Conservation (phyloP, 75 land plant species). For the Pinus albicaulis region DNA sequence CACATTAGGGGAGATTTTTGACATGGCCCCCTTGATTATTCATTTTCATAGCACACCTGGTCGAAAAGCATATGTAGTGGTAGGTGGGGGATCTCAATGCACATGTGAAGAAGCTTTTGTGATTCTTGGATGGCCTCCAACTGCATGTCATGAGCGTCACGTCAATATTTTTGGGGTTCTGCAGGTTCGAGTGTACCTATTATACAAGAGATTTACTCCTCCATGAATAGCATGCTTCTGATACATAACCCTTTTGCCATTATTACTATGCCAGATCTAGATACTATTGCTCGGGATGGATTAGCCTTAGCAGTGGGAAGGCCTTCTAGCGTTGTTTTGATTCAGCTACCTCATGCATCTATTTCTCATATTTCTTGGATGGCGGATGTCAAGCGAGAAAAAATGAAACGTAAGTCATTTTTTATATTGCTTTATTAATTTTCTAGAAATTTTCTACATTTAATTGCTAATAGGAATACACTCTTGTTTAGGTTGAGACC, state of each 20-base stretch:
- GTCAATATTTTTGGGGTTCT: conserved; percentile 33
- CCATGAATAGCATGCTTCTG: conserved; percentile 36
- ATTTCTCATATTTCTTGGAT: conserved; percentile 44
- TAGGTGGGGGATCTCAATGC: conserved; percentile 32
- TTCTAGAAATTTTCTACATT: conserved; percentile 49
- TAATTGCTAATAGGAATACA: no score
- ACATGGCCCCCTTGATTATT: conserved; percentile 31
- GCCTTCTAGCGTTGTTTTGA: conserved; percentile 21
- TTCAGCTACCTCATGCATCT: conserved; percentile 30
- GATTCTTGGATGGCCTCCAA: conserved; percentile 24
- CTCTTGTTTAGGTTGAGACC: no score
- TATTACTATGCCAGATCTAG: conserved; percentile 27
- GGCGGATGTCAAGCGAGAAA: conserved; percentile 7
- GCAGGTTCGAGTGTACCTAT: conserved; percentile 10
- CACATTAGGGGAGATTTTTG: conserved; percentile 20
- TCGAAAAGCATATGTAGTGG: conserved; percentile 36
- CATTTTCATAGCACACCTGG: conserved; percentile 31
- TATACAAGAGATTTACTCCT: conserved; percentile 28
- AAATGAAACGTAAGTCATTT: not conserved
- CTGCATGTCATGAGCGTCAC: no score
- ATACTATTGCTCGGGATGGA: no score
- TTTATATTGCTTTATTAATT: not conserved
- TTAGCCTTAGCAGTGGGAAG: no score
- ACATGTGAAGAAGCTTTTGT: conserved; percentile 40
- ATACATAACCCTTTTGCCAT: conserved; percentile 36